These are phyloP conservation scores for Xylaria sp. DNA, from an alignment of 2,329 filamentous ascomycete genomes.

Conservation along the genomic window DNA sequence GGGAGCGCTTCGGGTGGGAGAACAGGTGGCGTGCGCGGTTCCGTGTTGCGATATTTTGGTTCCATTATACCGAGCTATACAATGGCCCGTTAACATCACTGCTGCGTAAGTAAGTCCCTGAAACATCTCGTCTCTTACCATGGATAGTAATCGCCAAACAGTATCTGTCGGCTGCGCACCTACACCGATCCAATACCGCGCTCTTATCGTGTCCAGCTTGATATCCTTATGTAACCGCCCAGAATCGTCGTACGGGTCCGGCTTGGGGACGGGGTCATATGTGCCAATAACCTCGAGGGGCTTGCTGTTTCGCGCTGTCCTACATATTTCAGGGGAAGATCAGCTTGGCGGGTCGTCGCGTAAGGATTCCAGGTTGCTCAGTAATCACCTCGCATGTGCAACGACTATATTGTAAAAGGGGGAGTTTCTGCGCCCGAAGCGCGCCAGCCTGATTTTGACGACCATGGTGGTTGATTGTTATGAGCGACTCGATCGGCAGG, in stretches of 20 bases:
- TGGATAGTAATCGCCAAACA: conserved; percentile 84
- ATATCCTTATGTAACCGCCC: conserved; percentile 89
- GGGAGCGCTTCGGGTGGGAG: conserved; percentile 40
- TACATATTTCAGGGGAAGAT: conserved; percentile 51
- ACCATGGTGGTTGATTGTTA: conserved; percentile 71
- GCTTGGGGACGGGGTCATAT: conserved; percentile 75
- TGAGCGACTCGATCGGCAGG: not conserved
- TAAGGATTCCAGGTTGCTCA: conserved; percentile 5
- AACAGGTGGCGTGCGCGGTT: conserved; percentile 45
- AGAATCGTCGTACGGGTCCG: conserved; percentile 68
- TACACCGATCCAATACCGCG: conserved; percentile 96
- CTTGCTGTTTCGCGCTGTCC: conserved; percentile 85
- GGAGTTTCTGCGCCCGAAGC: conserved; percentile 88
- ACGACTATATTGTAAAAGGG: conserved; percentile 99
- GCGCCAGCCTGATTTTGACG: conserved; percentile 90
- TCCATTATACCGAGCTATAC: conserved; percentile 52
- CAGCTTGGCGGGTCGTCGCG: conserved; percentile 4
- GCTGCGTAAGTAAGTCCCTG: conserved; percentile 18
- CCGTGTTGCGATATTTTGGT: conserved; percentile 52
- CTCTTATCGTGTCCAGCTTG: conserved; percentile 81
- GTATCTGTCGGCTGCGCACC: conserved; percentile 94
- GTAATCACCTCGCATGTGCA: conserved; percentile 82
- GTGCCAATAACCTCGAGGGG: conserved; percentile 93
- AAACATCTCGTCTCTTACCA: conserved; percentile 64
- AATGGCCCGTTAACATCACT: conserved; percentile 4